phyloP scores from a whole-genome alignment of 129 eudicot genomes.

The Silybum marianum region DNA sequence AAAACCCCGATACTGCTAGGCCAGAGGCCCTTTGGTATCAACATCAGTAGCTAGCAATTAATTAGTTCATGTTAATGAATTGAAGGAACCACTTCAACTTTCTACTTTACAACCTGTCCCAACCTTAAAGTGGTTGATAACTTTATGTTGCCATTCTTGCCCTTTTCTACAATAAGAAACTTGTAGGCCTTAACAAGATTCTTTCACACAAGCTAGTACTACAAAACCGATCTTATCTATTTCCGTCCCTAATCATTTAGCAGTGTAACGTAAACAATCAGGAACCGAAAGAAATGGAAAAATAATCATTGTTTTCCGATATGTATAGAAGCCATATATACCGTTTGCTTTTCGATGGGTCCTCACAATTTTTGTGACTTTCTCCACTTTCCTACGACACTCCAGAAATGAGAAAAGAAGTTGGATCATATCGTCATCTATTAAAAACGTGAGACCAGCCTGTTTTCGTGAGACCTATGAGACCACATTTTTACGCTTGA shows the following conservation, averaged over 20 bases:
- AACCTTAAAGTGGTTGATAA: conserved; percentile 13
- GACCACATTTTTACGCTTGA: too few relatives aligned
- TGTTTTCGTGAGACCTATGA: too few relatives aligned
- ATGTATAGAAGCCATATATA: background rate
- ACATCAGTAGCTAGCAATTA: background rate
- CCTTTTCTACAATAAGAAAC: conserved; percentile 2
- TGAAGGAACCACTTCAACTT: conserved; percentile 27
- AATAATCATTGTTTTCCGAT: background rate
- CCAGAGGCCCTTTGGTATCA: too few relatives aligned
- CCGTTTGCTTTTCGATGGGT: background rate
- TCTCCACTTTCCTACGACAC: background rate
- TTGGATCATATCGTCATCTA: background rate
- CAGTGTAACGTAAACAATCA: conserved; percentile 1
- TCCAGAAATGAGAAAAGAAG: background rate
- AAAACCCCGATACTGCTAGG: too few relatives aligned
- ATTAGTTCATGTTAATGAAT: background rate
- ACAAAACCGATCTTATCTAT: conserved; percentile 8
- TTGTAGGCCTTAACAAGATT: background rate
- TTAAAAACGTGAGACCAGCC: too few relatives aligned
- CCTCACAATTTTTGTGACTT: background rate
- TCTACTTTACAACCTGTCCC: conserved; percentile 26
- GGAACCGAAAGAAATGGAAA: background rate
- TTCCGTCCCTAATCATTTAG: conserved; percentile 7
- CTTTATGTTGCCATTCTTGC: conserved; percentile 26
- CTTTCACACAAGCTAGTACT: background rate